Conservation (phyloP, 768 basidiomycete species). For the Mycena albidolilacea region DNA sequence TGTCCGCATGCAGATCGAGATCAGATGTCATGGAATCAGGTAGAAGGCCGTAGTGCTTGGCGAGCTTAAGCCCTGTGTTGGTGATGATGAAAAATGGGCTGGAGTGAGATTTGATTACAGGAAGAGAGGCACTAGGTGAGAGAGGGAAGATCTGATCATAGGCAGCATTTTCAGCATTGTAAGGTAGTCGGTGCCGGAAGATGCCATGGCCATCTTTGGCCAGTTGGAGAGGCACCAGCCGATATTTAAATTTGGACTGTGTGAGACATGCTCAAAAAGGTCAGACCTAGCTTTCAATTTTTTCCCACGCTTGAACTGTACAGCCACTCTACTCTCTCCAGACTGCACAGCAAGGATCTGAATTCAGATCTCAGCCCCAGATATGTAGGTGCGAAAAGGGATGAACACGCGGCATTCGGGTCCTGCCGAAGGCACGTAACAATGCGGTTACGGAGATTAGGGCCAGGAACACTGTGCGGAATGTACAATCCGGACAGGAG, state of each 20-base stretch:
- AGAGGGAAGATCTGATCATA: conserved; percentile 17
- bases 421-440: too few relatives aligned
- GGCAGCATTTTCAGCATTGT: neutral
- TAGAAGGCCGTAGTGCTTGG: neutral
- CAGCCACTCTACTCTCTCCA: too few relatives aligned
- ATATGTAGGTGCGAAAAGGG: too few relatives aligned
- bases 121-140: neutral
- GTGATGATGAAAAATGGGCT: conserved; percentile 16
- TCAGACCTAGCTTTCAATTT: too few relatives aligned
- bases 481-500: too few relatives aligned
- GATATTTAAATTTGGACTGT: conserved; percentile 9
- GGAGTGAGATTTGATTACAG: conserved; percentile 6
- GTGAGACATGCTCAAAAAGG: too few relatives aligned
- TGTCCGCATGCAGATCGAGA: neutral
- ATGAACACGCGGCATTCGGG: too few relatives aligned
- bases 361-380: too few relatives aligned
- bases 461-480: too few relatives aligned
- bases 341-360: too few relatives aligned
- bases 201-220: neutral
- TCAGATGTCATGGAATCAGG: neutral
- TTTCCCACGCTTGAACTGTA: too few relatives aligned
- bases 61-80: conserved; percentile 13
- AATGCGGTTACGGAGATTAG: too few relatives aligned
- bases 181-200: neutral
- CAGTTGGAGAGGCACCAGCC: conserved; percentile 11